phyloP scores from a whole-genome alignment of 345 rosid species.

The Schrenkiella parvula region DNA sequence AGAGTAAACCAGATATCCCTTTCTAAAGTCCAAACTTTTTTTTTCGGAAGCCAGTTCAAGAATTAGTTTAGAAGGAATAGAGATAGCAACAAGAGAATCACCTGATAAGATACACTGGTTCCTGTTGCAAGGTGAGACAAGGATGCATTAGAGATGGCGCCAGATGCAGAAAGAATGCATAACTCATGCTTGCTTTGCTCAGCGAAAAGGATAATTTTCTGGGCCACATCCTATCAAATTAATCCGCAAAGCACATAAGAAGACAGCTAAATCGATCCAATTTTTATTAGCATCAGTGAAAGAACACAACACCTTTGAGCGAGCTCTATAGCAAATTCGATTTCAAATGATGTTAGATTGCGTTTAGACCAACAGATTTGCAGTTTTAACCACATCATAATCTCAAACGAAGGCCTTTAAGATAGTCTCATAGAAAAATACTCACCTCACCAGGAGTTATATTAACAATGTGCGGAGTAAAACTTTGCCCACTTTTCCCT shows the following conservation, averaged over 20 bases:
- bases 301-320: neutral
- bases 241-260: slow-evolving; percentile 26
- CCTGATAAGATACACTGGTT: slow-evolving; percentile 79
- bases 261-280: neutral
- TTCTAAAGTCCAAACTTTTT: neutral
- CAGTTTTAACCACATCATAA: neutral
- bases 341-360: neutral
- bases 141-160: slow-evolving; percentile 72
- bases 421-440: neutral
- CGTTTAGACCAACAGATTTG: neutral
- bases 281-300: neutral
- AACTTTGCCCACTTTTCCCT: slow-evolving; percentile 73
- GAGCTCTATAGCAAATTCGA: neutral
- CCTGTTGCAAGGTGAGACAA: slow-evolving; percentile 85
- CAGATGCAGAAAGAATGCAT: slow-evolving; percentile 86
- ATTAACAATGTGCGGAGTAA: slow-evolving; percentile 70
- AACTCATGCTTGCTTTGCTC: slow-evolving; percentile 78
- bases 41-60: neutral
- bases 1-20: neutral
- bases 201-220: slow-evolving; percentile 61
- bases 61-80: slow-evolving; percentile 1
- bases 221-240: slow-evolving; percentile 68
- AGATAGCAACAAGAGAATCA: slow-evolving; percentile 30
- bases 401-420: neutral
- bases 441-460: slow-evolving; percentile 85